Evolutionary conservation across 176 grass and related monocot genomes (phyloP), one percentile per base, ranked within the genome.

Genomic region (Dendrocalamus sinicus): DNA sequence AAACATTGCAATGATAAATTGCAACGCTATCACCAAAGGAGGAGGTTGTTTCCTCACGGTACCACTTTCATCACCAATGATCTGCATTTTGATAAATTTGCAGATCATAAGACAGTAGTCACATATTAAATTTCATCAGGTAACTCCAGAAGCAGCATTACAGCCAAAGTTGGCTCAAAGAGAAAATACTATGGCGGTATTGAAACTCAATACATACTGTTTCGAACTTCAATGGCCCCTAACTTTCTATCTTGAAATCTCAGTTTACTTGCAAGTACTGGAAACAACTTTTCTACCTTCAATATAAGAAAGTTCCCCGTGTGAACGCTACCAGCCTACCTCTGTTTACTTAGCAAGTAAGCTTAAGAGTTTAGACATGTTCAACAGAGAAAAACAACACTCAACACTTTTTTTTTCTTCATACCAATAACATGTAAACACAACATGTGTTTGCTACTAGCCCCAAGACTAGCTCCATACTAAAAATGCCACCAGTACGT

Each of bases 61-160:
- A 61, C 89, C 90, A 23, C 72, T 78, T 59, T 97, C 92, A 59
- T 94, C 92, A 70, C 86, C 81, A 72, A 97, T 81, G 45, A 92
- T 72, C 94, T 97, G 79, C 73, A 94, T 70, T 79, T 75, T 28
- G 12, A 84, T 20, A 48, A 54, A 73, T 67, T 77, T 43, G 3
- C 19, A 44, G 23, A 59, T 54, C 59, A 35, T 86, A 63, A 76
- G 59, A 65, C 50, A 87, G 5, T 69, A 39, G 12, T 72, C 45
- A 14, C 23, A 28, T 20, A 58, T 51, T 52, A 47, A 86, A 83
- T 76, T 72, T 91, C 41, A 87, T 71, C 54, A 23, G 22, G 37
- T 43, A 77, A 55, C 4, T 45, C 26, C 24, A 46, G 12, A 70
- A 77, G 32, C 64, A 72, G 16, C 44, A 26, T 28, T 60, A 22